Evolutionary conservation across 139 green algal genomes (phyloP), one percentile per base, ranked within the genome.

Genomic region (Pedinophyceae sp.): DNA sequence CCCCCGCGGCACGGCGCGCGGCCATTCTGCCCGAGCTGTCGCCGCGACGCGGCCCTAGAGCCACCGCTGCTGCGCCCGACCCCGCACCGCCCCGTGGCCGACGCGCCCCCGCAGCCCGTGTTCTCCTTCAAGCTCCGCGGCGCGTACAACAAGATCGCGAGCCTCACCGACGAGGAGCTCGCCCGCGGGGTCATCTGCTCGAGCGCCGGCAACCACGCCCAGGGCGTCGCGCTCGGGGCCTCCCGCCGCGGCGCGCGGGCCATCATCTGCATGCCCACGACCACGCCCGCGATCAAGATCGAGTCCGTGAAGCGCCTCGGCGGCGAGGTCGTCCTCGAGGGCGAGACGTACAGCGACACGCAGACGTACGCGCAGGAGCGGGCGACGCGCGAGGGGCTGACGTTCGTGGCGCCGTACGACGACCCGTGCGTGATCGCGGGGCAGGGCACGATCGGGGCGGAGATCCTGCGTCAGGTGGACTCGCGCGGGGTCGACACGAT

Each of bases 41-140:
- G n/a, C n/a, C n/a, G n/a, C n/a, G n/a, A n/a, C n/a, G n/a, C n/a
- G n/a, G n/a, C n/a, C n/a, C n/a, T n/a, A n/a, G n/a, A n/a, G n/a
- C n/a, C n/a, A n/a, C n/a, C n/a, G n/a, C n/a, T n/a, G n/a, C n/a
- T n/a, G n/a, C n/a, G n/a, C n/a, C n/a, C n/a, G n/a, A n/a, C n/a
- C n/a, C n/a, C 39, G 18, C 39, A 20, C 39, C 17, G 39, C 16
- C 17, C 18, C 39, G 16, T 47, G 39, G 39, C 39, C 17, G 18
- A 47, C n/a, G n/a, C n/a, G n/a, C n/a, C n/a, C n/a, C n/a, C n/a
- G n/a, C 16, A 52, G 49, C 66, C 73, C 64, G 73, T 94, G 27
- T 94, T 94, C 69, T 88, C 72, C 0, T 97, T 97, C 79, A 97
- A 97, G 76, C 69, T 95, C 53, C 67, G 88, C 1, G 86, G 86